These are phyloP conservation scores for Saturnispora mendoncae DNA, from an alignment of 805 yeast genomes.

Conservation along the genomic window DNA sequence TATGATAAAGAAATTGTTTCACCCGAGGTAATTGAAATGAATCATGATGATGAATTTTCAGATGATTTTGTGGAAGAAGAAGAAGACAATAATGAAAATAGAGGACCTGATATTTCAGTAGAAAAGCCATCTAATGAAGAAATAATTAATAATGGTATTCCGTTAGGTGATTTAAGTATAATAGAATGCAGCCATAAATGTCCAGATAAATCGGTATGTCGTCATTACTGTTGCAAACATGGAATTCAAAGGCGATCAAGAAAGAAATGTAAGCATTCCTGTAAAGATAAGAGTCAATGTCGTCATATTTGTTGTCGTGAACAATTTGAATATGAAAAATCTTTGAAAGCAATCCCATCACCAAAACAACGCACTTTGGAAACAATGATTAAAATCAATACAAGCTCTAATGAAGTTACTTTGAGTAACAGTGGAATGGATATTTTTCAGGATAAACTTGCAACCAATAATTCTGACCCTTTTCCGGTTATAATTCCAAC, in stretches of 20 bases:
- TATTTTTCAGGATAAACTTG: no score
- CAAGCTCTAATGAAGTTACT: no score
- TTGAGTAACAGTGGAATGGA: no score
- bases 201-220: conserved; percentile 31
- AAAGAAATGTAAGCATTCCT: no score
- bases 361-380: not conserved
- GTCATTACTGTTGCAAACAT: conserved; percentile 41
- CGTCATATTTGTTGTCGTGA: conserved; percentile 28
- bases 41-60: conserved; percentile 17
- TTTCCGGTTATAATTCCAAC: no score
- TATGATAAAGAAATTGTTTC: not conserved
- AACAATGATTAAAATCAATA: not conserved
- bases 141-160: not conserved
- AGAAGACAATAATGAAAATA: conserved; percentile 5
- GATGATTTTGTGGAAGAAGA: conserved; percentile 22
- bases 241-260: no score
- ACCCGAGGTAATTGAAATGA: conserved; percentile 5
- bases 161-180: conserved; percentile 6
- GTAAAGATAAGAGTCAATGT: conserved; percentile 33
- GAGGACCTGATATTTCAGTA: no score
- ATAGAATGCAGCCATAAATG: conserved; percentile 36
- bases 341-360: no score
- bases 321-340: conserved; percentile 8
- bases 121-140: not conserved
- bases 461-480: no score